These are phyloP conservation scores for Pelagophyceae sp. DNA, from an alignment of 352 stramenopile species.

Conservation along the genomic window DNA sequence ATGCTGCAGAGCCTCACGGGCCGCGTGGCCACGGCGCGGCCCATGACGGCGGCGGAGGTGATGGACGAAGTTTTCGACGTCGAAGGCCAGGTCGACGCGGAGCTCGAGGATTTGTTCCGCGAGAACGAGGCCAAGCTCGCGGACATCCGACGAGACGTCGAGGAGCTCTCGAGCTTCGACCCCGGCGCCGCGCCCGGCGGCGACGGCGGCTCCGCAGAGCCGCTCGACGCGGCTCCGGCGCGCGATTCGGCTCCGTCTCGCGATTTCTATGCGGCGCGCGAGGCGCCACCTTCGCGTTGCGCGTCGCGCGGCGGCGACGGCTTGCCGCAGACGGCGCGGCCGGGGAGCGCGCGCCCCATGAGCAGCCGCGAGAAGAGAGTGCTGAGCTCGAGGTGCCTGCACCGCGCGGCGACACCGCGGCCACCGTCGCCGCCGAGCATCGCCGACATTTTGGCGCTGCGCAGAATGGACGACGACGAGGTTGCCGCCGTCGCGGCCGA, in stretches of 20 bases:
- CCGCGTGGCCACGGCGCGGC: not conserved
- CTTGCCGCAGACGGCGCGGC: too few relatives aligned
- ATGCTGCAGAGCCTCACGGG: not conserved
- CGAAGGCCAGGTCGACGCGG: not conserved
- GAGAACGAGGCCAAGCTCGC: not conserved
- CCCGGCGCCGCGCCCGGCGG: not conserved
- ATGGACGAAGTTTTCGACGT: not conserved
- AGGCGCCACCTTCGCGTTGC: too few relatives aligned
- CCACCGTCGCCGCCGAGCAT: not conserved
- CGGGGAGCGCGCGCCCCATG: not conserved
- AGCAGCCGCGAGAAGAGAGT: not conserved
- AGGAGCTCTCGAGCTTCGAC: too few relatives aligned
- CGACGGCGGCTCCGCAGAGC: not conserved
- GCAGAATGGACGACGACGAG: not conserved
- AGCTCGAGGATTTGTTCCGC: slow-evolving; percentile 8
- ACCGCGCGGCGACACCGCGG: not conserved
- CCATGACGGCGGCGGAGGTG: slow-evolving; percentile 1
- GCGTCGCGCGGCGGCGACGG: too few relatives aligned
- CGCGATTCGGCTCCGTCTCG: not conserved
- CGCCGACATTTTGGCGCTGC: not conserved
- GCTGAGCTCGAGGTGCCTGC: too few relatives aligned
- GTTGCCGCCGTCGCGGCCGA: not conserved
- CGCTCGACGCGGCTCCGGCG: not conserved
- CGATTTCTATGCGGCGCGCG: not conserved
- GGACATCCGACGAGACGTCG: not conserved